Conservation (phyloP, 371 early-diverging fungal genomes). For the Mycotypha africana region DNA sequence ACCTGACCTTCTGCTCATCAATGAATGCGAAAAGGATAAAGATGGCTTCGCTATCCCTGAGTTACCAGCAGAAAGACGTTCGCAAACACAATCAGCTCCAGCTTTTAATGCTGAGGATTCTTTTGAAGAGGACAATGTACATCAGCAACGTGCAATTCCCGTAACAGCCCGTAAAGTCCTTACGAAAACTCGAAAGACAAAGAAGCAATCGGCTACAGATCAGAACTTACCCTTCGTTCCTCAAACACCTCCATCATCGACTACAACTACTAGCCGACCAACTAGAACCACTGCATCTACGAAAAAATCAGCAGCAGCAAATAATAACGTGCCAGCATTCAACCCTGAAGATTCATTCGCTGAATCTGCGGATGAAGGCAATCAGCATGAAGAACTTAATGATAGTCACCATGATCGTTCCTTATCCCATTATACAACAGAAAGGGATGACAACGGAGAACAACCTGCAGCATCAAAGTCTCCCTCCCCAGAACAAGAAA, state of each 20-base stretch:
- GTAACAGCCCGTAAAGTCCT: too few relatives aligned
- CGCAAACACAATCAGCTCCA: background rate
- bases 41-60: constrained; percentile 12
- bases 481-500: background rate
- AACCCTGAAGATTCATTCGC: constrained; percentile 15
- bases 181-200: too few relatives aligned
- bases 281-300: background rate
- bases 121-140: constrained; percentile 3
- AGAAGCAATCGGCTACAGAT: too few relatives aligned
- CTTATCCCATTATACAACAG: background rate
- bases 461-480: background rate
- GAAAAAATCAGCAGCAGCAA: background rate
- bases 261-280: background rate
- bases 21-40: constrained; percentile 1
- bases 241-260: too few relatives aligned
- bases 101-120: constrained; percentile 7
- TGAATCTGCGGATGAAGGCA: constrained; percentile 4
- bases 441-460: background rate
- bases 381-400: background rate
- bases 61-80: background rate
- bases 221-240: too few relatives aligned
- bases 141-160: too few relatives aligned
- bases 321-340: background rate
- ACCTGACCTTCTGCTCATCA: too few relatives aligned
- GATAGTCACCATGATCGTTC: too few relatives aligned